Evolutionary conservation across 2,329 filamentous ascomycete species (phyloP).

Genomic region (Penicillium decumbens): DNA sequence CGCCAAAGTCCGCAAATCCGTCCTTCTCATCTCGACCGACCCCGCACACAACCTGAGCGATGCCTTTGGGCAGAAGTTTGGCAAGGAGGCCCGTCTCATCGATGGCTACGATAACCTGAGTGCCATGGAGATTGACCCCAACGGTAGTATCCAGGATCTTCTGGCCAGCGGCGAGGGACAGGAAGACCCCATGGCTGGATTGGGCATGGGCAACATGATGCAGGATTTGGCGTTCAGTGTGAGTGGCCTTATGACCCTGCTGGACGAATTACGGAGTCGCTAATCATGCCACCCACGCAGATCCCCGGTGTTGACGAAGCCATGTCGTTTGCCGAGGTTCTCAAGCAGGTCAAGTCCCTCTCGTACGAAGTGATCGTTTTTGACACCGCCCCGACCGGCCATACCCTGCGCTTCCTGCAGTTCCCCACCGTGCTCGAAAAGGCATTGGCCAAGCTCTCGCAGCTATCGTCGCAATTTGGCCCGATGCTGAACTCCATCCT

Average conservation of each 20-base stretch:
- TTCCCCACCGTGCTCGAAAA: conserved; percentile 98
- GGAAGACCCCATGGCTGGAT: conserved; percentile 62
- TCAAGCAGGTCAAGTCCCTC: conserved; percentile 98
- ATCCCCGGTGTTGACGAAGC: conserved; percentile 98
- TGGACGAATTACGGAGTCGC: background rate
- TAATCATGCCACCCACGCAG: conserved; percentile 42
- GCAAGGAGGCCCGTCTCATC: conserved; percentile 91
- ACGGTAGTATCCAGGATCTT: conserved; percentile 94
- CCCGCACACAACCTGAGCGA: conserved; percentile 97
- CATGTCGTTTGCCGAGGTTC: conserved; percentile 98
- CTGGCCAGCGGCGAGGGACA: conserved; percentile 69
- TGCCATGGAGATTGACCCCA: conserved; percentile 99
- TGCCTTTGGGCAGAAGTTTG: conserved; percentile 98
- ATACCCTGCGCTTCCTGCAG: conserved; percentile 96
- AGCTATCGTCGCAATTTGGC: conserved; percentile 89
- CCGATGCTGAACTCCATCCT: conserved; percentile 93
- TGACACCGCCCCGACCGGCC: conserved; percentile 95
- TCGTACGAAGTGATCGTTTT: conserved; percentile 99
- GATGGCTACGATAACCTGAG: conserved; percentile 90
- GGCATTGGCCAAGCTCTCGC: conserved; percentile 92
- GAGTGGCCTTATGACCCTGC: conserved; percentile 11
- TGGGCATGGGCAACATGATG: conserved; percentile 89
- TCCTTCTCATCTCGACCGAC: conserved; percentile 96
- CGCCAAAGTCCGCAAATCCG: conserved; percentile 87
- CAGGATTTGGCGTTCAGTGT: conserved; percentile 96